Conservation (phyloP, 1,284 basidiomycete genomes). For the Ustilago tritici region DNA sequence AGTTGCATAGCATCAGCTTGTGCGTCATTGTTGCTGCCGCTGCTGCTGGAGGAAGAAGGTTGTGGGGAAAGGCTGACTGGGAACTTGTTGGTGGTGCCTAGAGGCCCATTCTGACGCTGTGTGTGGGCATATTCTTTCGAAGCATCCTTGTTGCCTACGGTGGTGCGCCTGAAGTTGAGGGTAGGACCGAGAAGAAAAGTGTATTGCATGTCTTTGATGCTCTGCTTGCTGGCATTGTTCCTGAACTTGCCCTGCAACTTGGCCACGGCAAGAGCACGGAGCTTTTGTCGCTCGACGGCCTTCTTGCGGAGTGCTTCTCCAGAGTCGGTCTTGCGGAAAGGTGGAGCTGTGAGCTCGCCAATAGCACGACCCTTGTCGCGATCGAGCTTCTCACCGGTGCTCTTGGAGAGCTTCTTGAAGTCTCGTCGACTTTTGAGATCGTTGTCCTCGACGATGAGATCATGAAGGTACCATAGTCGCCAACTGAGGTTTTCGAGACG, state of each 20-base stretch:
- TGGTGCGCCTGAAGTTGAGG: conserved; percentile 52
- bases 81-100: conserved; percentile 48
- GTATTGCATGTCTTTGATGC: conserved; percentile 51
- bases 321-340: conserved; percentile 51
- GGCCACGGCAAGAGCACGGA: conserved; percentile 48
- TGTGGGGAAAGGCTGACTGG: conserved; percentile 36
- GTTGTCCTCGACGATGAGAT: conserved; percentile 53
- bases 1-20: conserved; percentile 25
- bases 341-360: conserved; percentile 48
- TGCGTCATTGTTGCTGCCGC: conserved; percentile 6
- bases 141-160: conserved; percentile 39
- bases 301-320: conserved; percentile 49
- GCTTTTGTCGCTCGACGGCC: conserved; percentile 47
- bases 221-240: conserved; percentile 30
- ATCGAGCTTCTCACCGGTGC: conserved; percentile 55
- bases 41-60: conserved; percentile 6
- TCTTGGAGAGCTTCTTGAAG: conserved; percentile 48
- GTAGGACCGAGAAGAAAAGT: conserved; percentile 43
- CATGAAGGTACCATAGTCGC: conserved; percentile 59
- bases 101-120: conserved; percentile 36
- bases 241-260: conserved; percentile 48
- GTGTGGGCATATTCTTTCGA: conserved; percentile 32
- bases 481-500: conserved; percentile 62
- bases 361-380: conserved; percentile 48
- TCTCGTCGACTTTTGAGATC: conserved; percentile 46